phyloP scores from a whole-genome alignment of 148 eudicot species.

The Rhododendron ovatum region DNA sequence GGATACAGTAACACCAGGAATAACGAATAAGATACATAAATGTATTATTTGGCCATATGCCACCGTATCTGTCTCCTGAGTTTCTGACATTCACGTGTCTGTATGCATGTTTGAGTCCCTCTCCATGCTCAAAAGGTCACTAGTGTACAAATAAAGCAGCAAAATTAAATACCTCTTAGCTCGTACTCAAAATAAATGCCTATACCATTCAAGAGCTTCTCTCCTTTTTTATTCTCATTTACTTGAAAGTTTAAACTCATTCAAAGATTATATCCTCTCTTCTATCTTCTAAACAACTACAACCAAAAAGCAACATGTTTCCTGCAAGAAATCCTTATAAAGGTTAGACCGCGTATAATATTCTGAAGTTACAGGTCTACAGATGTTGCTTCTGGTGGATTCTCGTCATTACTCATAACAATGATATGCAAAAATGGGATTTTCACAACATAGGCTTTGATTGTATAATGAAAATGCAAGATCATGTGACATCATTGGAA shows the following conservation, averaged over 20 bases:
- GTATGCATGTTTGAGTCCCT: neutral
- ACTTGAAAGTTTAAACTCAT: neutral
- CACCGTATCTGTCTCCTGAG: neutral
- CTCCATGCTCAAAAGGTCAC: neutral
- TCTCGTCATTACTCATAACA: neutral
- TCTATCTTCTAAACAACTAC: neutral
- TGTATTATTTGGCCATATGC: neutral
- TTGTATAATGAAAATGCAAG: neutral
- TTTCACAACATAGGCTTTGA: neutral
- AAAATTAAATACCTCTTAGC: no score
- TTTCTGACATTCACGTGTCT: neutral
- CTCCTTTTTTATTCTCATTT: neutral
- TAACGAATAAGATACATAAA: neutral
- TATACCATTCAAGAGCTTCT: neutral
- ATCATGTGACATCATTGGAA: neutral
- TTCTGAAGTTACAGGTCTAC: neutral
- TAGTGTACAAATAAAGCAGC: neutral
- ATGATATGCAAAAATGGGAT: neutral
- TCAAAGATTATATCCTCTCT: neutral
- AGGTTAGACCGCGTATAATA: neutral
- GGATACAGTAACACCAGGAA: neutral
- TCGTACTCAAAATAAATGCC: neutral
- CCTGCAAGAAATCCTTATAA: neutral
- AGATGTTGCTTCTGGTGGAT: neutral
- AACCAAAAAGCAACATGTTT: neutral